Base-by-base conservation (phyloP, 257 asterid species). In the Fraxinus anomala region DNA sequence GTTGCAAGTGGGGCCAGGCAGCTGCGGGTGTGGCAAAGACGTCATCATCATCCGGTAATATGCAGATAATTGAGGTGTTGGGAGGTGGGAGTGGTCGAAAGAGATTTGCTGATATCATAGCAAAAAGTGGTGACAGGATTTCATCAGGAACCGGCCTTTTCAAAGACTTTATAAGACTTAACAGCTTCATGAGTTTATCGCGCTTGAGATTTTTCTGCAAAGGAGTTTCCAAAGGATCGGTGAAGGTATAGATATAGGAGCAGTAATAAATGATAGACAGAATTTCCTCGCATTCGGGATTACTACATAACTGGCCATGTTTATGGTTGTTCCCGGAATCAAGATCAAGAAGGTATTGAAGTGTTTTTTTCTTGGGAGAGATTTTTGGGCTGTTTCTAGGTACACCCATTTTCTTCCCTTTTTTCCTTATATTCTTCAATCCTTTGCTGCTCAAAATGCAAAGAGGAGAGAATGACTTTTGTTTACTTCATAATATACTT, bases 21-120 rank as follows among this genome's bases (percentile, higher is more conserved):
- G 93, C 80, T 2, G 85, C 40, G 11, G 92, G 88, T 7, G 86
- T 83, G 75, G 84, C 84, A 42, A 79, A 51, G 47, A 83, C 70
- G 78, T 93, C 97, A 26, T 91, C 96, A 0, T 93, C 98, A 1
- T 89, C 97, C 0, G 89, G 93, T 66, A 88, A 80, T 42, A 82
- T 75, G 76, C 87, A 75, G 75, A 81, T 49, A 3, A 77, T 74
- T 31, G 87, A 82, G 66, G 44, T 70, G 73, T 31, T 73, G 71
- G 91, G 89, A 1, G 91, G 89, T 0, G 92, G 86, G 30, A 90
- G 90, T 5, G 94, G 89, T 49, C 96, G 90, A 82, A 90, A 93
- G 72, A 93, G 90, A 84, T 91, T 89, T 34, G 81, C 76, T 0
- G 91, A 84, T 59, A 91, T 78, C 97, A 93, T 87, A 3, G 76